Conservation (phyloP, 345 rosid genomes). For the Aethionema arabicum region DNA sequence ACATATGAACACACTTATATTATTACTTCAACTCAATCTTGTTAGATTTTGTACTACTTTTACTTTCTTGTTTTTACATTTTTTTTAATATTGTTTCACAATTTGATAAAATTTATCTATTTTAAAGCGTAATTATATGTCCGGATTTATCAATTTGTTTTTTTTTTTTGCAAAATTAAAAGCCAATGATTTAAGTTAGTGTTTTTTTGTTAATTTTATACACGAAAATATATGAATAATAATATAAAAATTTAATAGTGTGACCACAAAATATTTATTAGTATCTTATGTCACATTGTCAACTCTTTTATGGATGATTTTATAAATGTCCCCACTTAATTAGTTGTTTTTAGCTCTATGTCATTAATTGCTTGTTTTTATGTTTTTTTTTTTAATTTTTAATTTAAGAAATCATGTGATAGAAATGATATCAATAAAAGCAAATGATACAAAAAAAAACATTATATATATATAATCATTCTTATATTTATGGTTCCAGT, state of each 20-base stretch:
- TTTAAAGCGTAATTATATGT: not conserved
- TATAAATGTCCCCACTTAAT: constrained; percentile 33
- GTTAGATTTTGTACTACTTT: constrained; percentile 21
- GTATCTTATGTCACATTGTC: constrained; percentile 21
- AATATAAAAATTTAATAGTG: not conserved
- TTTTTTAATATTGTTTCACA: not conserved
- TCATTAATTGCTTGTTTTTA: constrained; percentile 20
- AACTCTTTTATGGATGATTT: constrained; percentile 27
- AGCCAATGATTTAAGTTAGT: too few species aligned
- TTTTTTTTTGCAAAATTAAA: too few species aligned
- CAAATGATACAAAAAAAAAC: not conserved
- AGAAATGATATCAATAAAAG: not conserved
- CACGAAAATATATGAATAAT: too few species aligned
- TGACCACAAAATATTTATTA: constrained; percentile 24
- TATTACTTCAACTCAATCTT: too few species aligned
- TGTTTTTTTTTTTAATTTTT: not conserved
- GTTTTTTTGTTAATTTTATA: too few species aligned
- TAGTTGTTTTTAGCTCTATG: constrained; percentile 35
- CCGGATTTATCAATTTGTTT: too few species aligned
- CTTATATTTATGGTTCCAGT: constrained; percentile 16
- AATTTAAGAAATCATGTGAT: not conserved
- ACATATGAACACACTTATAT: too few species aligned
- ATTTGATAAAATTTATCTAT: not conserved
- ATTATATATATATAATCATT: not conserved
- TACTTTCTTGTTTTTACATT: not conserved